Percentiles rank a stretch among this genome's conserved stretches.
These are phyloP conservation scores for Sugiyamaella smithiae DNA, from an alignment of 805 yeast genomes.

Conservation along the genomic window DNA sequence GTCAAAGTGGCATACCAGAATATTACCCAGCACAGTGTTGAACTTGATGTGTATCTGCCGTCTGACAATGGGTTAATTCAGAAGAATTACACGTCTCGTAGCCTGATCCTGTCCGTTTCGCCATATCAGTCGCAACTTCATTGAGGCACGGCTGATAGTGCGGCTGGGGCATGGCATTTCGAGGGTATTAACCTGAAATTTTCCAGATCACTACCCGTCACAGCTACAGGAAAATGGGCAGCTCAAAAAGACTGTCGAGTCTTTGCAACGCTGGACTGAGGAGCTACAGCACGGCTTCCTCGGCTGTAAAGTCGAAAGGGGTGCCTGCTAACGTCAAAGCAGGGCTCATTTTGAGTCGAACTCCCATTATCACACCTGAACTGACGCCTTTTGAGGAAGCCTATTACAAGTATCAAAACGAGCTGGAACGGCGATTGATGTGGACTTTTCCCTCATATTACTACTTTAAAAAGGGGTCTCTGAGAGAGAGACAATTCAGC, in stretches of 20 bases:
- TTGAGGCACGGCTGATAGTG: too few species aligned
- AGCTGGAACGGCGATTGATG: constrained; percentile 85
- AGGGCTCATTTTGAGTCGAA: constrained; percentile 66
- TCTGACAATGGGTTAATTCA: too few species aligned
- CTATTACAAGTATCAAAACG: constrained; percentile 80
- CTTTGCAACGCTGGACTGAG: background rate
- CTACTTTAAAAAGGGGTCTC: constrained; percentile 85
- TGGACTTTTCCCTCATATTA: constrained; percentile 96
- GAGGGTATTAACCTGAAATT: too few species aligned
- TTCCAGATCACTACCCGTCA: background rate
- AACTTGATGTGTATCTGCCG: too few species aligned
- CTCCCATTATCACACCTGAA: constrained; percentile 81
- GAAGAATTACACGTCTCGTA: too few species aligned
- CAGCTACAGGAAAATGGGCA: background rate
- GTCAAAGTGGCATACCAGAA: too few species aligned
- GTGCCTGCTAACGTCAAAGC: constrained; percentile 27
- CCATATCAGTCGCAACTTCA: too few species aligned
- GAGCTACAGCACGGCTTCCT: too few species aligned
- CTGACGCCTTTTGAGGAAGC: constrained; percentile 66
- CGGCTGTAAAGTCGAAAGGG: too few species aligned
- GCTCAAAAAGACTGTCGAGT: background rate
- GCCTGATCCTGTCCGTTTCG: too few species aligned
- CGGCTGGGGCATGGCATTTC: too few species aligned
- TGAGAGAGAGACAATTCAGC: constrained; percentile 77
- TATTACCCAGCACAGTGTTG: too few species aligned